Evolutionary conservation across 768 basidiomycete species (phyloP).

Genomic region (Hericium erinaceus): DNA sequence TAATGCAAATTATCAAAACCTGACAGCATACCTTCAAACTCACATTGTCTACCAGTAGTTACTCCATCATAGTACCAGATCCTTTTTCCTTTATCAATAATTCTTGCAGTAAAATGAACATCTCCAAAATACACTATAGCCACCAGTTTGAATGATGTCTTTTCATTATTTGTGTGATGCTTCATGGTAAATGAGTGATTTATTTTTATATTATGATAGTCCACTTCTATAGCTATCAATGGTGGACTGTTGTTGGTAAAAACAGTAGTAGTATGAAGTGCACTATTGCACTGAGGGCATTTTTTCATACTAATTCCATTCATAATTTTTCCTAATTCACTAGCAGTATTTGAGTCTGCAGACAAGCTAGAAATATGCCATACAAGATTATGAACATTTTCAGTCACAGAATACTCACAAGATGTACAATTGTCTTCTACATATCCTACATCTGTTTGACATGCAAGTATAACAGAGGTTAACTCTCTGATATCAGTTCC

Average conservation of each 20-base stretch:
- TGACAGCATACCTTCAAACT: not conserved
- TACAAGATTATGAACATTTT: not conserved
- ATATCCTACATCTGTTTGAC: not conserved
- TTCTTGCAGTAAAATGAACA: conserved; percentile 16
- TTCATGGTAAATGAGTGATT: not conserved
- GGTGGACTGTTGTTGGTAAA: not conserved
- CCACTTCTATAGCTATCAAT: not conserved
- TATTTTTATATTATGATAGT: not conserved
- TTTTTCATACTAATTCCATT: not conserved
- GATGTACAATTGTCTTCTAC: not conserved
- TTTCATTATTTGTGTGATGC: no score
- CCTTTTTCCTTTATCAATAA: conserved; percentile 9
- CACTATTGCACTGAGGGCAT: not conserved
- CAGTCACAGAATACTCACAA: not conserved
- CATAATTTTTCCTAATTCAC: not conserved
- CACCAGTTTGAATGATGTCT: not conserved
- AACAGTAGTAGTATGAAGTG: not conserved
- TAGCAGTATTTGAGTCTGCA: no score
- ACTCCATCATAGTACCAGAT: conserved; percentile 22
- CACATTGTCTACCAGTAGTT: not conserved
- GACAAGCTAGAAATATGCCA: not conserved
- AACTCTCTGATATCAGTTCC: not conserved
- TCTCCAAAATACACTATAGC: conserved; percentile 18
- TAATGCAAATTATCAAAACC: not conserved
- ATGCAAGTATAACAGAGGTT: not conserved